phyloP scores from a whole-genome alignment of 306 rosid genomes.

The Glycine tomentella region DNA sequence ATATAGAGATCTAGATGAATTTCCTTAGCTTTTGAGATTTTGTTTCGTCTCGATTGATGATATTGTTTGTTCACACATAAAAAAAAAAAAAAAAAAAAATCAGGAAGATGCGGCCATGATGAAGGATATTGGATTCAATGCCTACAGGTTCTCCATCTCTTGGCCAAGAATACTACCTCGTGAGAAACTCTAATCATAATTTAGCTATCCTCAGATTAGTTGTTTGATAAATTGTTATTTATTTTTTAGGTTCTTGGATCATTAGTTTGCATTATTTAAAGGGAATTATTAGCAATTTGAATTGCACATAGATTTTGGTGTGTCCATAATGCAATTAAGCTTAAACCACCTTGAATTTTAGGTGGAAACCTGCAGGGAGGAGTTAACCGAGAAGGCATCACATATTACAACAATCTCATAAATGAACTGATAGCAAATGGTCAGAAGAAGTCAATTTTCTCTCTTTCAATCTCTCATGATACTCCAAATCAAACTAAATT shows the following conservation, averaged over 20 bases:
- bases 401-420: conserved; percentile 71
- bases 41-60: conserved; percentile 24
- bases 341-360: conserved; percentile 20
- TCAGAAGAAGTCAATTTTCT: conserved; percentile 11
- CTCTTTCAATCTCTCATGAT: background rate
- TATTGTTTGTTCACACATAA: background rate
- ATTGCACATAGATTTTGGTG: background rate
- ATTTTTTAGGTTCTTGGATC: background rate
- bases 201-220: conserved; percentile 15
- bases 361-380: conserved; percentile 75
- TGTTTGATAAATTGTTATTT: background rate
- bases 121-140: conserved; percentile 67
- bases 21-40: conserved; percentile 23
- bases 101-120: conserved; percentile 67
- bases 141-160: conserved; percentile 70
- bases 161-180: conserved; percentile 75
- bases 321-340: conserved; percentile 22
- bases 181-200: conserved; percentile 49
- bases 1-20: conserved; percentile 11
- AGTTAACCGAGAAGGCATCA: conserved; percentile 60
- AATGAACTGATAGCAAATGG: conserved; percentile 63
- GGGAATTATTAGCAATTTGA: conserved; percentile 7
- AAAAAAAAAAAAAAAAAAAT: no score
- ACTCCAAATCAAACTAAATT: conserved; percentile 9
- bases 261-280: background rate